Evolutionary conservation across 306 rosid species (phyloP).

Genomic region (Cucumis melo): DNA sequence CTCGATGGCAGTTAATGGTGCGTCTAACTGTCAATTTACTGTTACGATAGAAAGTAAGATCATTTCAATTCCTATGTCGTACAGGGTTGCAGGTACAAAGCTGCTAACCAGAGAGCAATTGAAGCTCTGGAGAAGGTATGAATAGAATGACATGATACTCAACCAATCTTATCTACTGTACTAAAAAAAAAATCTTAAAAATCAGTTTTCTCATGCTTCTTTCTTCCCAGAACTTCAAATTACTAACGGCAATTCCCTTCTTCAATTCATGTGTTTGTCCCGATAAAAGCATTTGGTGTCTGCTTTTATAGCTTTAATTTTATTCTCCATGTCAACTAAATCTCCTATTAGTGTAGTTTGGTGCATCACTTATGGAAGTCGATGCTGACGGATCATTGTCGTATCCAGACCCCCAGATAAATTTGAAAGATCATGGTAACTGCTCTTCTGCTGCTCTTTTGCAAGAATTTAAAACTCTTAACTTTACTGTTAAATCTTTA

Average conservation of each 20-base stretch:
- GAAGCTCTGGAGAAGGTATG: slow-evolving; percentile 64
- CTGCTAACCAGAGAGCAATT: slow-evolving; percentile 54
- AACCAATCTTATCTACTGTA: not conserved
- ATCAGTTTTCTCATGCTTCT: not conserved
- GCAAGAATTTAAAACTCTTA: not conserved
- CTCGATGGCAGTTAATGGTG: not conserved
- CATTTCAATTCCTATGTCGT: not conserved
- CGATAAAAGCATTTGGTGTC: not conserved
- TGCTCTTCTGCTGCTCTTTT: slow-evolving; percentile 4
- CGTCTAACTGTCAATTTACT: not conserved
- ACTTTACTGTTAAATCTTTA: not conserved
- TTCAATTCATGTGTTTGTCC: not conserved
- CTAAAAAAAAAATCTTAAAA: not conserved
- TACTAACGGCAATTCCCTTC: not conserved
- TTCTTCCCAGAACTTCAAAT: not conserved
- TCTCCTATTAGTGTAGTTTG: slow-evolving; percentile 32
- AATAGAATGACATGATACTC: not conserved
- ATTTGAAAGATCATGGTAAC: slow-evolving; percentile 46
- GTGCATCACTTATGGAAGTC: slow-evolving; percentile 63
- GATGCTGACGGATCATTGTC: slow-evolving; percentile 65
- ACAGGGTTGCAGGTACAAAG: slow-evolving; percentile 53
- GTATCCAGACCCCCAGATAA: slow-evolving; percentile 46
- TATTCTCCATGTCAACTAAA: not conserved
- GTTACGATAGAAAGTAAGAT: not conserved
- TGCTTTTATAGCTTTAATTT: not conserved